Evolutionary conservation across 352 stramenopile genomes (phyloP).

Genomic region (Globisporangium uncinulatum): DNA sequence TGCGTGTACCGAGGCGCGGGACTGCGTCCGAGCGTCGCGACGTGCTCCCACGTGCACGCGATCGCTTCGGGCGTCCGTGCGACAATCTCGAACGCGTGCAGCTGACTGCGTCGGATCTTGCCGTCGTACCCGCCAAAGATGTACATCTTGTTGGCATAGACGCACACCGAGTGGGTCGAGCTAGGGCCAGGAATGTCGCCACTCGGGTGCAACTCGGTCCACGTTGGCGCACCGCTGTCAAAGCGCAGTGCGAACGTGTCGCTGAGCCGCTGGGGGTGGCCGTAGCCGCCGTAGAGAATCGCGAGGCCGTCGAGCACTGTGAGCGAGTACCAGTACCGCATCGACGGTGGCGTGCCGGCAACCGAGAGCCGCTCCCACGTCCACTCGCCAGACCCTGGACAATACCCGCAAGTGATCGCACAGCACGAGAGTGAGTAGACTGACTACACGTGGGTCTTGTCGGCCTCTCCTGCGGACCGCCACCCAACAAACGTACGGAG

Average conservation of each 20-base stretch:
- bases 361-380: constrained; percentile 45
- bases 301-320: constrained; percentile 31
- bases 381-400: constrained; percentile 33
- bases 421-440: not conserved
- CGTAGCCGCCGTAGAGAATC: constrained; percentile 53
- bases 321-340: constrained; percentile 62
- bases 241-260: constrained; percentile 57
- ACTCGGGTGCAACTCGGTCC: constrained; percentile 32
- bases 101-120: constrained; percentile 39
- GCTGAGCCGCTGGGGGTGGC: constrained; percentile 37
- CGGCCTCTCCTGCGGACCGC: not conserved
- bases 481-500: constrained; percentile 33
- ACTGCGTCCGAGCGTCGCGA: constrained; percentile 27
- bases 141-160: constrained; percentile 44
- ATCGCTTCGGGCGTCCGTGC: constrained; percentile 23
- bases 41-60: constrained; percentile 33
- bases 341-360: constrained; percentile 36
- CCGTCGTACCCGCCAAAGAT: constrained; percentile 62
- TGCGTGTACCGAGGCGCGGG: constrained; percentile 50
- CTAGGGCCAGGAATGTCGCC: constrained; percentile 38
- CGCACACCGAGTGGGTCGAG: constrained; percentile 51
- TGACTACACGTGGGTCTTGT: too few species aligned
- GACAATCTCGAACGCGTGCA: constrained; percentile 44
- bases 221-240: constrained; percentile 35
- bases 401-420: not conserved